A percentile compares a stretch with the other conserved stretches of the same genome.
These are phyloP conservation scores for Sisymbrium altissimum DNA, from an alignment of 345 rosid genomes.

Conservation along the genomic window DNA sequence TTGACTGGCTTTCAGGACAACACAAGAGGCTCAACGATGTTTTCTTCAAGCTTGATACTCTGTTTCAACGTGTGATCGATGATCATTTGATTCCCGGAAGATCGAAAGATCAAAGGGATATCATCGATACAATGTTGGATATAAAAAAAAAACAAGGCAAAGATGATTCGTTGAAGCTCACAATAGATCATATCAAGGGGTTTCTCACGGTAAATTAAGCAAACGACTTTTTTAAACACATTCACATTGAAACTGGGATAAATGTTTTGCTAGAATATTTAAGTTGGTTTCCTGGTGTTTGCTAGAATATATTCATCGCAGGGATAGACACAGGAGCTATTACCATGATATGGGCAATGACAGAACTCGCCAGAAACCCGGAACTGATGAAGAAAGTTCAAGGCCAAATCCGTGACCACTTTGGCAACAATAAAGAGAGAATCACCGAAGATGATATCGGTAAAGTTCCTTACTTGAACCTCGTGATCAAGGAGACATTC, in stretches of 20 bases:
- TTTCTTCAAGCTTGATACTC: conserved; percentile 22
- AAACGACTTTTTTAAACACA: not conserved
- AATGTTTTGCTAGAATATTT: conserved; percentile 37
- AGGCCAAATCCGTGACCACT: conserved; percentile 25
- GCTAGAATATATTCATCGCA: conserved; percentile 39
- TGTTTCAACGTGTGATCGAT: conserved; percentile 33
- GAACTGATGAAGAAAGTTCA: conserved; percentile 40
- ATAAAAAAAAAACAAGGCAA: not conserved
- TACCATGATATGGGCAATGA: conserved; percentile 48
- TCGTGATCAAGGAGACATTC: conserved; percentile 50
- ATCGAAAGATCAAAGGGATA: not conserved
- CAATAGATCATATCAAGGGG: conserved; percentile 44
- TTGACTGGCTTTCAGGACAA: conserved; percentile 33
- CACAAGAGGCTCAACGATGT: conserved; percentile 30
- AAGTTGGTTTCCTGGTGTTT: not conserved
- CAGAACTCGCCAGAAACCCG: conserved; percentile 34
- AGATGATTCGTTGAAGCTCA: conserved; percentile 24
- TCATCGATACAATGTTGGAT: conserved; percentile 34
- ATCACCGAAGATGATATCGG: conserved; percentile 34
- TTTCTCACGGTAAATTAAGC: conserved; percentile 38
- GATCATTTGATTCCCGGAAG: conserved; percentile 36
- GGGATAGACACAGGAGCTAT: conserved; percentile 44
- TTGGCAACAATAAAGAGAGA: conserved; percentile 22
- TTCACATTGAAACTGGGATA: not conserved
- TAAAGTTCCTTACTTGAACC: conserved; percentile 39